A percentile compares a stretch with the other conserved stretches of the same genome.
Evolutionary conservation across 176 grass and related monocot species (phyloP).

Genomic region (Carex myosuroides): DNA sequence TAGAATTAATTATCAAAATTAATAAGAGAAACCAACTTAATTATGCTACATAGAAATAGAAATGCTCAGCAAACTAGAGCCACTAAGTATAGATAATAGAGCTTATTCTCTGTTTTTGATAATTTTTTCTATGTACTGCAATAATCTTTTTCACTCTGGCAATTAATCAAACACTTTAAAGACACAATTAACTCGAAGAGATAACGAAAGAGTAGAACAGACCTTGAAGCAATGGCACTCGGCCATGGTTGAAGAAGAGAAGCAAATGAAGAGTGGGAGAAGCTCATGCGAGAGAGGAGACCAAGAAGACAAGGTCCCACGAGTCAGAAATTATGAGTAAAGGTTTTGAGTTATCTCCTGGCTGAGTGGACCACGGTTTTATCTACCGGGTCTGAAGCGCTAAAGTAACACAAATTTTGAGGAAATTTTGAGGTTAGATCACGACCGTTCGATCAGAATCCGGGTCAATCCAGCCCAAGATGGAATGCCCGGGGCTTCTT

Average conservation of each 20-base stretch:
- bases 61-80: neutral
- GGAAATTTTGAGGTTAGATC: too few relatives aligned
- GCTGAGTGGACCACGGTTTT: neutral
- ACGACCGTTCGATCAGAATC: too few relatives aligned
- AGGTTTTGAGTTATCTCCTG: neutral
- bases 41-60: neutral
- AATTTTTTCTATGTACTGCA: neutral
- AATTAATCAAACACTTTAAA: neutral
- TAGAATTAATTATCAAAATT: neutral
- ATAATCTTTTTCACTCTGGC: neutral
- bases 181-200: neutral
- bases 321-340: neutral
- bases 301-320: conserved; percentile 3
- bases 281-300: neutral
- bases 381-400: neutral
- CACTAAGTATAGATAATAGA: neutral
- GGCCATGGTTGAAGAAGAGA: conserved; percentile 47
- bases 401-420: too few relatives aligned
- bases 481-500: too few relatives aligned
- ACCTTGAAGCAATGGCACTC: conserved; percentile 25
- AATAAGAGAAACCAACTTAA: neutral
- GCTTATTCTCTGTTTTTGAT: neutral
- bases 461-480: too few relatives aligned
- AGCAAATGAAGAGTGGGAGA: conserved; percentile 13
- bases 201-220: neutral